Evolutionary conservation across 2,329 filamentous ascomycete genomes (phyloP), one percentile per base, ranked within the genome.

Genomic region (Trichoderma pleuroti): DNA sequence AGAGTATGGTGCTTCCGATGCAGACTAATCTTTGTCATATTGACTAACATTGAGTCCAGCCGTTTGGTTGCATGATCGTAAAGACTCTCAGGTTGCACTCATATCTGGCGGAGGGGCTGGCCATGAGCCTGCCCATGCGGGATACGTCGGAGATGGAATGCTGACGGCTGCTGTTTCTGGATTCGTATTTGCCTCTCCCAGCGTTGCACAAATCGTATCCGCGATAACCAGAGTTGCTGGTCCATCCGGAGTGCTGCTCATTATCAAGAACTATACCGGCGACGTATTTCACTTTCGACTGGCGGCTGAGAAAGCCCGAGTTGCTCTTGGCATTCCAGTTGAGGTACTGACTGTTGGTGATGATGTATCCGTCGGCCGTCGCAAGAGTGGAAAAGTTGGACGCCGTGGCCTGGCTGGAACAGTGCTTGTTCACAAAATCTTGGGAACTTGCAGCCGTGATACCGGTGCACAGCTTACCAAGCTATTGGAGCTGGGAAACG

Each of bases 91-190:
- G 6, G 16, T 9, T 62, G 59, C 59, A 24, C 39, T 62, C 14
- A 28, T 62, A 39, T 62, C 59, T 1, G 59, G 59, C 14, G 59
- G 59, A 42, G 59, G 59, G 7, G 34, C 59, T 34, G 34, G 59
- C 4, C 59, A 62, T 28, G 59, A 62, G 16, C 34, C 59, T 28
- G 59, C 59, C 16, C 59, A 62, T 42, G 59, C 59, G 6, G 59
- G 59, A 62, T 62, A 62, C 24, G 57, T 61, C 14, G 57, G 57
- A 21, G 57, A 61, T 39, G 59, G 59, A 42, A 62, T 62, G 59
- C 24, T 62, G 5, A 62, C 59, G 12, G 59, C 59, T 62, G 59
- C 59, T 12, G 59, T 62, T 24, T 62, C 59, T 62, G 59, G 59
- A 28, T 62, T 18, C 2, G 59, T 62, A 14, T 62, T 62, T 62